A percentile compares a stretch with the other conserved stretches of the same genome.
Conservation (phyloP, 2,329 filamentous ascomycete species). For the Colletotrichum gigasporum region DNA sequence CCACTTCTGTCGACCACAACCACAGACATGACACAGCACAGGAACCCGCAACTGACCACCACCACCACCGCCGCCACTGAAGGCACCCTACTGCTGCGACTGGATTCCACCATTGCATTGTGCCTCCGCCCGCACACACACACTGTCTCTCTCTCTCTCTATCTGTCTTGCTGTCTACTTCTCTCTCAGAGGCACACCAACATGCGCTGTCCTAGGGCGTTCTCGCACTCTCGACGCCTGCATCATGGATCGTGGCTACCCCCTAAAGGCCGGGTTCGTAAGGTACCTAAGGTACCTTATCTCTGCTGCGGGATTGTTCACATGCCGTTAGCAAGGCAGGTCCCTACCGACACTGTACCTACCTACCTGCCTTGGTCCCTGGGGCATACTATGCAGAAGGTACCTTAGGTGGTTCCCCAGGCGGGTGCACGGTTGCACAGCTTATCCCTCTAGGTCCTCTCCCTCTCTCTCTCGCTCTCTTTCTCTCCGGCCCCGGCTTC, state of each 20-base stretch:
- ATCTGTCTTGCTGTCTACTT: background rate
- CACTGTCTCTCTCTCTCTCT: slow-evolving; percentile 10
- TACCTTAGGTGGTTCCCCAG: too few species aligned
- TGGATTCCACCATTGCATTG: too few species aligned
- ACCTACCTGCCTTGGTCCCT: too few species aligned
- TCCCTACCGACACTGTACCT: too few species aligned
- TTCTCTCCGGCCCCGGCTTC: background rate
- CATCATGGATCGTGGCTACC: slow-evolving; percentile 12
- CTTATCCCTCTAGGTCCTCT: slow-evolving; percentile 15
- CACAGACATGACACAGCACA: slow-evolving; percentile 5
- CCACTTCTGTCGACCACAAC: slow-evolving; percentile 6
- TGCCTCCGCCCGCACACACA: background rate
- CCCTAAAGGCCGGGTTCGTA: too few species aligned
- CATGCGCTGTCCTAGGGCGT: background rate
- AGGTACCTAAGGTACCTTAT: background rate
- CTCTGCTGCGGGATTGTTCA: slow-evolving; percentile 31
- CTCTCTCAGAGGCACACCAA: background rate
- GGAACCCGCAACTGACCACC: slow-evolving; percentile 1
- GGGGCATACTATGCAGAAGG: too few species aligned
- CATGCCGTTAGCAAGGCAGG: slow-evolving; percentile 26
- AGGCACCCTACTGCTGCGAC: background rate
- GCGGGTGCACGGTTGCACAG: slow-evolving; percentile 31
- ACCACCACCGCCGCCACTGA: background rate
- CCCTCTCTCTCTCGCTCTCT: slow-evolving; percentile 1
- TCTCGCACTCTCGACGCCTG: background rate